Percentiles rank a stretch among this genome's conserved stretches.
These are phyloP conservation scores for Funneliformis geosporum DNA, from an alignment of 192 early-diverging fungal genomes.

Conservation along the genomic window DNA sequence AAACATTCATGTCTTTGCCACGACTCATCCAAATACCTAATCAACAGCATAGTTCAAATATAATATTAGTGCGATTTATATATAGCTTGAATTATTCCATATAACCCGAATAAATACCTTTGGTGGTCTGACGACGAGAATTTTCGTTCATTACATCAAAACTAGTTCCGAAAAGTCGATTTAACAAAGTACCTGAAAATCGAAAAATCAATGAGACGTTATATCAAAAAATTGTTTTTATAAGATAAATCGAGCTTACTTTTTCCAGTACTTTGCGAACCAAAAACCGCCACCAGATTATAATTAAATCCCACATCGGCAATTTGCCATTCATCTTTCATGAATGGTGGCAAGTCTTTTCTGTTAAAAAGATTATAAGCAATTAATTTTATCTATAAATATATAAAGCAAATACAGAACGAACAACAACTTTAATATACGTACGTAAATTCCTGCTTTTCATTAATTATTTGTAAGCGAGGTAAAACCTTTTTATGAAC, in stretches of 20 bases:
- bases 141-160: constrained; percentile 97
- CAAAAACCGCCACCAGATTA: constrained; percentile 96
- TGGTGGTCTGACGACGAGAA: constrained; percentile 89
- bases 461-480: constrained; percentile 76
- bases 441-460: constrained; percentile 82
- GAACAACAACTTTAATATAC: constrained; percentile 6
- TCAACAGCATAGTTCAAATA: not conserved
- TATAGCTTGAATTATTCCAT: not conserved
- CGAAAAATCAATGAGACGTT: not conserved
- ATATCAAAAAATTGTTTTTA: not conserved
- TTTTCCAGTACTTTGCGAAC: constrained; percentile 98
- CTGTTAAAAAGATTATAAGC: constrained; percentile 40
- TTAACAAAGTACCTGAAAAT: constrained; percentile 83
- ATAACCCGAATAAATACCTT: constrained; percentile 62
- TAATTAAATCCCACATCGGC: constrained; percentile 90
- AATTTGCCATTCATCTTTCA: constrained; percentile 81
- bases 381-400: not conserved
- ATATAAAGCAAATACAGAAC: constrained; percentile 11
- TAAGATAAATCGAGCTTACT: constrained; percentile 52
- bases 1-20: constrained; percentile 73
- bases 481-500: constrained; percentile 28
- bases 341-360: constrained; percentile 68
- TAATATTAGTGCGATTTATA: not conserved
- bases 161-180: constrained; percentile 89
- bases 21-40: constrained; percentile 87